phyloP scores from a whole-genome alignment of 2,329 filamentous ascomycete genomes.

The Helminthosporium solani region DNA sequence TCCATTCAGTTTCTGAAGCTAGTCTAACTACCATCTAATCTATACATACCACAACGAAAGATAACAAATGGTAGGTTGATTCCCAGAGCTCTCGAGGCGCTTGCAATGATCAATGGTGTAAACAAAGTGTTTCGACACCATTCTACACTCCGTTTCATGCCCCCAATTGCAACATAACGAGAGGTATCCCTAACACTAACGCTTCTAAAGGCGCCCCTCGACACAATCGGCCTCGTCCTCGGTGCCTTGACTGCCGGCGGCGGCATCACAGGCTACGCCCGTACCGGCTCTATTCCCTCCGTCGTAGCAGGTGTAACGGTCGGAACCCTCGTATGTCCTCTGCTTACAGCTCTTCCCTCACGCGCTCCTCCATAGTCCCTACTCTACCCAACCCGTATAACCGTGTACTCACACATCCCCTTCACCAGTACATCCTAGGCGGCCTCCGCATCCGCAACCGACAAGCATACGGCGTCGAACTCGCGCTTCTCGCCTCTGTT shows the following conservation, averaged over 20 bases:
- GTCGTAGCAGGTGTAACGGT: constrained; percentile 82
- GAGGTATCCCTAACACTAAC: constrained; percentile 6
- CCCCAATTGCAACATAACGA: background rate
- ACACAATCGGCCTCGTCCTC: constrained; percentile 72
- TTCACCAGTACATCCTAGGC: constrained; percentile 69
- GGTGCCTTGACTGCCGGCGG: constrained; percentile 81
- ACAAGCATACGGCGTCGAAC: constrained; percentile 79
- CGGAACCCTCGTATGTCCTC: constrained; percentile 59
- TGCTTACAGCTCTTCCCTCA: background rate
- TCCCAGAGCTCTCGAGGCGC: background rate
- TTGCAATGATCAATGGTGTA: background rate
- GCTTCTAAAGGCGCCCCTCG: constrained; percentile 41
- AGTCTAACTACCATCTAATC: background rate
- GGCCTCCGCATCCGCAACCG: constrained; percentile 75
- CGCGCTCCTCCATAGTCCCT: background rate
- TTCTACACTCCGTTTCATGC: background rate
- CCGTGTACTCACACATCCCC: constrained; percentile 5
- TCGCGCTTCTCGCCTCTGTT: constrained; percentile 84
- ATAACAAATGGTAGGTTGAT: background rate
- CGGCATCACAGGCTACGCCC: constrained; percentile 81
- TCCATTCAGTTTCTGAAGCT: background rate
- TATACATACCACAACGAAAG: background rate
- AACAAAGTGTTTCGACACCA: background rate
- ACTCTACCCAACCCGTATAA: background rate
- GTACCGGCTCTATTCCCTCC: constrained; percentile 83